Evolutionary conservation across 148 eudicot genomes (phyloP).

Genomic region (Vaccinium myrtillus): DNA sequence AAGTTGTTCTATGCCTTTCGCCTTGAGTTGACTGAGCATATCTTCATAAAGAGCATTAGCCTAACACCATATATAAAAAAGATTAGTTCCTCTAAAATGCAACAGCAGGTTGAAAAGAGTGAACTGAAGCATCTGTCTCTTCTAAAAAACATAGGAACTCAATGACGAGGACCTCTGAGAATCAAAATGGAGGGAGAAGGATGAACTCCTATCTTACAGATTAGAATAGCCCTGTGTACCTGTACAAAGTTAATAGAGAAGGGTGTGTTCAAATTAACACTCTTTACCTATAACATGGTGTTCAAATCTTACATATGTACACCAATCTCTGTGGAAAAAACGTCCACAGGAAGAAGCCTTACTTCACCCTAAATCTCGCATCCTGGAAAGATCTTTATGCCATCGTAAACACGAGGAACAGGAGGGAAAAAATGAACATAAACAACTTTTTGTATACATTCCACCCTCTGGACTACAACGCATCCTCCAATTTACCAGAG

Average conservation of each 20-base stretch:
- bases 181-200: neutral
- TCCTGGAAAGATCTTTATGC: neutral
- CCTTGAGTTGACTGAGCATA: slow-evolving; percentile 62
- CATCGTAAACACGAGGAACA: neutral
- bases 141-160: neutral
- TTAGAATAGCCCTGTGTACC: neutral
- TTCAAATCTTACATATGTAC: neutral
- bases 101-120: neutral
- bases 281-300: neutral
- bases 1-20: slow-evolving; percentile 62
- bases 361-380: neutral
- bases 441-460: neutral
- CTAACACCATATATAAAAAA: slow-evolving; percentile 30
- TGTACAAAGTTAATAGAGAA: neutral
- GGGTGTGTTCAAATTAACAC: neutral
- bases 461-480: neutral
- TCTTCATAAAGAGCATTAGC: slow-evolving; percentile 81
- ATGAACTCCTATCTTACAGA: neutral
- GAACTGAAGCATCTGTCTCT: neutral
- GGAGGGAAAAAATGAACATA: neutral
- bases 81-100: neutral
- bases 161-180: neutral
- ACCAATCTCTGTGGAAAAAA: neutral
- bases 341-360: neutral
- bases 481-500: neutral